These are phyloP conservation scores for Lachancea dasiensis DNA, from an alignment of 805 yeast genomes.

Conservation along the genomic window DNA sequence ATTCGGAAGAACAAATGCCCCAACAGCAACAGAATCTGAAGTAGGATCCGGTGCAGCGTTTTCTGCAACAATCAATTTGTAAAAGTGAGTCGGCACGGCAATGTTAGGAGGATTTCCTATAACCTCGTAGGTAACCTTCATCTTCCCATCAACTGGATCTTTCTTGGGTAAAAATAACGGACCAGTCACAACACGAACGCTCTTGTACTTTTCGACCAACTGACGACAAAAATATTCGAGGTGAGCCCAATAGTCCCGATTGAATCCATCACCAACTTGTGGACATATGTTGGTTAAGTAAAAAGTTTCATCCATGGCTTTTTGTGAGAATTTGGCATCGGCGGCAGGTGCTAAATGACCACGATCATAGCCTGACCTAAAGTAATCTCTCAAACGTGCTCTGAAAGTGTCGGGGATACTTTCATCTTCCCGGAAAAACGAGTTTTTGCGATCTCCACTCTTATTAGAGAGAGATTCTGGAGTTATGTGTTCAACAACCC, in stretches of 20 bases:
- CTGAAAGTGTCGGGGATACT: conserved; percentile 69
- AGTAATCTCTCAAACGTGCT: conserved; percentile 74
- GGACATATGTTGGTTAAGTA: conserved; percentile 87
- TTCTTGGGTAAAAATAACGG: conserved; percentile 82
- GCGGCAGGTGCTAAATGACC: conserved; percentile 99
- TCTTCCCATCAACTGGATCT: conserved; percentile 73
- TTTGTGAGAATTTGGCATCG: conserved; percentile 83
- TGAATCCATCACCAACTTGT: conserved; percentile 96
- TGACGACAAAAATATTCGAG: conserved; percentile 84
- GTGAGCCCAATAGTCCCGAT: conserved; percentile 97
- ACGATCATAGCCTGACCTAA: conserved; percentile 91
- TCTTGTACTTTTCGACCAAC: conserved; percentile 61
- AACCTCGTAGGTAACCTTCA: conserved; percentile 78
- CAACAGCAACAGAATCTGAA: conserved; percentile 52
- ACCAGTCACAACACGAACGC: conserved; percentile 87
- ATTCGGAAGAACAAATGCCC: conserved; percentile 92
- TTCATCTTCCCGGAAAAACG: conserved; percentile 85
- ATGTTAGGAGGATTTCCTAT: conserved; percentile 94
- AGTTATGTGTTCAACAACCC: conserved; percentile 84
- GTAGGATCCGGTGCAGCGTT: conserved; percentile 36
- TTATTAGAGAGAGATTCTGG: conserved; percentile 52
- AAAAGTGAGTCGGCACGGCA: conserved; percentile 97
- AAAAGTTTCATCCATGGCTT: conserved; percentile 94
- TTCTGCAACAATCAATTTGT: conserved; percentile 86
- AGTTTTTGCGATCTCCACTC: conserved; percentile 70